Evolutionary conservation across 768 basidiomycete species (phyloP), one percentile per base, ranked within the genome.

Genomic region (Asterophora parasitica): DNA sequence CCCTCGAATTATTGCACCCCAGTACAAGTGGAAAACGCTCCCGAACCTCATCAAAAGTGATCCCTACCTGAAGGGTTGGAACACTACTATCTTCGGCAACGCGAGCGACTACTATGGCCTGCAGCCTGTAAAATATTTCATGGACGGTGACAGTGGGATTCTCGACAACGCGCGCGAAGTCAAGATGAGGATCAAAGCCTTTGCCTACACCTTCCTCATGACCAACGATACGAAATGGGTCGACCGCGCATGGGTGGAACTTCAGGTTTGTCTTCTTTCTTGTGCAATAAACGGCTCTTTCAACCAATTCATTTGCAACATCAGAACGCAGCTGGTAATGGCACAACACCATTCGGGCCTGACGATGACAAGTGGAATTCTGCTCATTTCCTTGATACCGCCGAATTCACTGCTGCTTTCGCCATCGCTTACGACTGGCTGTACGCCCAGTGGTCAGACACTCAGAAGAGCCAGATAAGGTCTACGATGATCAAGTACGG

Each of bases 361-460:
- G 70, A 70, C 44, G 69, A 70, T 39, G 76, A 79, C 47, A 81
- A 72, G 59, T 99, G 95, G 96, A 96, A 98, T 68, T 74, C 83
- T 4, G 53, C 39, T 1, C 96, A 99, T 68, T 98, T 97, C 79
- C 83, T 98, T 38, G 95, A 95, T 63, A 71, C 80, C 15, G 94
- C 85, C n/a, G 95, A 97, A 65, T 75, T 96, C 54, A 82, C 82
- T 13, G 82, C 86, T 19, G 93, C 91, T 4, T 98, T 85, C 59
- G 96, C 78, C 26, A 87, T 93, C 53, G 95, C 85, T 1, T 99
- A 98, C 58, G 96, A 99, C 61, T 99, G 96, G 96, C 61, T 98
- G 27, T 85, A 96, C 65, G 15, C 44, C 23, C 32, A 53, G 46
- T 56, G 54, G 57, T 48, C 35, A 30, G 68, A 76, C 27, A 76